These are phyloP conservation scores for Blastocystis sp. DNA, from an alignment of 352 stramenopile genomes.

Conservation along the genomic window DNA sequence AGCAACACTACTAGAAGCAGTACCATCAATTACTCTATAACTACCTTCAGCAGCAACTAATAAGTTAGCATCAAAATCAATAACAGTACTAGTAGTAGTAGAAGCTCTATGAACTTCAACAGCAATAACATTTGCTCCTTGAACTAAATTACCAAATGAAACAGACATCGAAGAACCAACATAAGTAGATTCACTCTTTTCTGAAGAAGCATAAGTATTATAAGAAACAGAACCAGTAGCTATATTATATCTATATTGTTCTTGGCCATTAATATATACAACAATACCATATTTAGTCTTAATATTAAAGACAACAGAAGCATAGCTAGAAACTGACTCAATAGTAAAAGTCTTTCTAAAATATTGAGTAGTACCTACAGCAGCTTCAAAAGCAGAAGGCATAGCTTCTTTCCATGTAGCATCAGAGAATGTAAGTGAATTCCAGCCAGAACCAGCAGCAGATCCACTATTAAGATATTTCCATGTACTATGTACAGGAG, in stretches of 20 bases:
- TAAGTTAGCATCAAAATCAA: constrained; percentile 8
- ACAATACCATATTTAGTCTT: constrained; percentile 5
- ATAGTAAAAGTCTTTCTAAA: constrained; percentile 12
- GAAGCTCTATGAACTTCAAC: constrained; percentile 4
- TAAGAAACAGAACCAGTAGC: not conserved
- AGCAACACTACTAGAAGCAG: too few species aligned
- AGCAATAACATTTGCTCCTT: not conserved
- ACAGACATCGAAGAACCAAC: too few species aligned
- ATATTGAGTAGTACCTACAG: constrained; percentile 1
- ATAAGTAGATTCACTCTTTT: not conserved
- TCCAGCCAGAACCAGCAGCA: not conserved
- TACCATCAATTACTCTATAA: too few species aligned
- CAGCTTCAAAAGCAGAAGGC: not conserved
- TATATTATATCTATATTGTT: constrained; percentile 16
- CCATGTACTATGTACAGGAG: too few species aligned
- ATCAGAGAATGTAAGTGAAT: constrained; percentile 1
- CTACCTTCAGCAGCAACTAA: not conserved
- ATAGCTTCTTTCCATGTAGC: not conserved
- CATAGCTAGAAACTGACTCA: too few species aligned
- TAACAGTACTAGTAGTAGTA: not conserved
- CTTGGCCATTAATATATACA: constrained; percentile 5
- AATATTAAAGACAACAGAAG: too few species aligned
- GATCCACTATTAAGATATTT: too few species aligned
- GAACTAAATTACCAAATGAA: too few species aligned
- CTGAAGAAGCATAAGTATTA: not conserved